Percentiles rank a stretch among this genome's conserved stretches.
phyloP scores from a whole-genome alignment of 139 green algal species.

The Chlorella sp. region DNA sequence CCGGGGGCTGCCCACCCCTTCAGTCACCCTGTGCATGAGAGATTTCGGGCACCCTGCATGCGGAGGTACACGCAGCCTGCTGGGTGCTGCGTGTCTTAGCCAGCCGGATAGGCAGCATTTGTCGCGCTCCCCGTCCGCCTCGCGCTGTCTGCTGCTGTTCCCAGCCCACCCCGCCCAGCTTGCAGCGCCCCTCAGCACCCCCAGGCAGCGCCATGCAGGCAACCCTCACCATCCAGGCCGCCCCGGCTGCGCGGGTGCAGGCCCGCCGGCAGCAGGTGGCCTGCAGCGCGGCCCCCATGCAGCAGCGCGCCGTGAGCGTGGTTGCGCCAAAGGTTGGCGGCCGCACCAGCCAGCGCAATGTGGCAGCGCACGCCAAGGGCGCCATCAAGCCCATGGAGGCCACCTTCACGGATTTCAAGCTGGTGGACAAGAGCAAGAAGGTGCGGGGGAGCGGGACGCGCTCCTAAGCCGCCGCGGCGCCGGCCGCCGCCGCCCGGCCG shows the following conservation, averaged over 20 bases:
- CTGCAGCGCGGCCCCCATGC: not conserved
- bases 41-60: too few relatives aligned
- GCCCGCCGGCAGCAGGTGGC: constrained; percentile 10
- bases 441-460: not conserved
- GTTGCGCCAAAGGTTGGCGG: constrained; percentile 16
- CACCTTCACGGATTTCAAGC: constrained; percentile 28
- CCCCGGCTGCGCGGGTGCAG: not conserved
- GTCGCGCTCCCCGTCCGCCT: too few relatives aligned
- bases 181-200: too few relatives aligned
- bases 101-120: too few relatives aligned
- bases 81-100: too few relatives aligned
- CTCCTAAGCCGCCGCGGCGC: too few relatives aligned
- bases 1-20: too few relatives aligned
- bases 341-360: constrained; percentile 5
- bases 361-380: constrained; percentile 29
- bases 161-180: too few relatives aligned
- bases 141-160: too few relatives aligned
- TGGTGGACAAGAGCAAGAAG: constrained; percentile 30
- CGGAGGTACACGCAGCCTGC: too few relatives aligned
- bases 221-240: not conserved
- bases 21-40: too few relatives aligned
- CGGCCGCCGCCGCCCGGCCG: not conserved
- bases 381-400: constrained; percentile 35
- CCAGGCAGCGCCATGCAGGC: constrained; percentile 24
- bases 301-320: not conserved